A percentile compares a stretch with the other conserved stretches of the same genome.
Conservation (phyloP, 176 grass and related monocot species). For the Bromus sterilis region DNA sequence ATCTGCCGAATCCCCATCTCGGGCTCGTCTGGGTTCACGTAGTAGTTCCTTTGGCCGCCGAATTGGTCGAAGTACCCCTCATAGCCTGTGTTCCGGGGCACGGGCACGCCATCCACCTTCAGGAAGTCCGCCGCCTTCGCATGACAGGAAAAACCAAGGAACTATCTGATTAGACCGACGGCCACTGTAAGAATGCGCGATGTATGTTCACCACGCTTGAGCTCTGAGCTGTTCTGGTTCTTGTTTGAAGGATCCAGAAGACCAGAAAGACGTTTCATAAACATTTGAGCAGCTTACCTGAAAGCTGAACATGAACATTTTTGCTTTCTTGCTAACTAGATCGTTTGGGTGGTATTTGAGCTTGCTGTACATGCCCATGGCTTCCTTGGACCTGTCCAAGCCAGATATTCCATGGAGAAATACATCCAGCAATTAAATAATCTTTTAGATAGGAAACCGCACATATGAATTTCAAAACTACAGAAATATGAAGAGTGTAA, state of each 20-base stretch:
- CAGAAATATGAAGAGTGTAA: neutral
- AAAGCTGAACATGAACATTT: conserved; percentile 73
- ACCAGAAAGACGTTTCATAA: neutral
- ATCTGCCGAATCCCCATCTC: conserved; percentile 33
- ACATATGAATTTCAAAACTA: neutral
- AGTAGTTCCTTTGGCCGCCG: conserved; percentile 40
- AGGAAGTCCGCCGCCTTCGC: conserved; percentile 81
- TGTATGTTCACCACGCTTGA: neutral
- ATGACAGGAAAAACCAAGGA: neutral
- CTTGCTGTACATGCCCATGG: conserved; percentile 80
- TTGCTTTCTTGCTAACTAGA: conserved; percentile 73
- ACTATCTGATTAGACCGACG: neutral
- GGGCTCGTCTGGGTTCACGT: conserved; percentile 30
- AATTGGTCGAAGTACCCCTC: conserved; percentile 83
- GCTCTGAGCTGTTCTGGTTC: neutral
- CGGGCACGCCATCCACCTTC: conserved; percentile 47
- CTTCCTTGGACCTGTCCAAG: conserved; percentile 68
- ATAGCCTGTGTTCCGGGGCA: conserved; percentile 56
- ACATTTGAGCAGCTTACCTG: conserved; percentile 42
- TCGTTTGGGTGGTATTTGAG: conserved; percentile 70
- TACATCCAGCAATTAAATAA: neutral
- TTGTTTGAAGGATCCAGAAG: neutral
- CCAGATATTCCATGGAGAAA: neutral
- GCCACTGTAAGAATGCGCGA: neutral
- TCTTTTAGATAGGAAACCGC: neutral